Conservation (phyloP, 352 stramenopile genomes). For the Globisporangium barbulae region DNA sequence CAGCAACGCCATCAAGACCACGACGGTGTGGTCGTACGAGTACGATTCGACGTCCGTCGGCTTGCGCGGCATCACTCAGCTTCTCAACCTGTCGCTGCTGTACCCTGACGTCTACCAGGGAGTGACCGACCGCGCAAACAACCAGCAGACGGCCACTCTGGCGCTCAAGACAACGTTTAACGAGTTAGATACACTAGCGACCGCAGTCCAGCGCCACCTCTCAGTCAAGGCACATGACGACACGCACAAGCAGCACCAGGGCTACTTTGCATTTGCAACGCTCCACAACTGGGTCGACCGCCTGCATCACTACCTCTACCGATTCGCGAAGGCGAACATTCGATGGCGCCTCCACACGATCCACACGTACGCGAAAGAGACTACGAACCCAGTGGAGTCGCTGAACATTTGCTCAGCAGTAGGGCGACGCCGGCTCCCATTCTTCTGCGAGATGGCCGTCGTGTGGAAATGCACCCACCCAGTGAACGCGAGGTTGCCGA, state of each 20-base stretch:
- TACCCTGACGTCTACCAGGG: slow-evolving; percentile 8
- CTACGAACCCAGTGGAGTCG: background rate
- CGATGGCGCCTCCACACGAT: slow-evolving; percentile 21
- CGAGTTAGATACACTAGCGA: slow-evolving; percentile 35
- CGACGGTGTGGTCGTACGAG: slow-evolving; percentile 31
- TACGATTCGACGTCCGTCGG: slow-evolving; percentile 34
- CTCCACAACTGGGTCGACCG: slow-evolving; percentile 32
- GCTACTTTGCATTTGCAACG: slow-evolving; percentile 17
- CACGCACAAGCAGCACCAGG: background rate
- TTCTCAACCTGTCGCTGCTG: slow-evolving; percentile 23
- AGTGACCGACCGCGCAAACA: slow-evolving; percentile 2
- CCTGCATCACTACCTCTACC: slow-evolving; percentile 26
- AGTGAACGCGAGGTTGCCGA: slow-evolving; percentile 7
- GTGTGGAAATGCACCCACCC: slow-evolving; percentile 12
- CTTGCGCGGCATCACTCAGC: slow-evolving; percentile 21
- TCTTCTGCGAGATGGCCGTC: slow-evolving; percentile 18
- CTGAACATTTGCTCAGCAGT: slow-evolving; percentile 18
- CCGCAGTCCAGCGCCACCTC: slow-evolving; percentile 10
- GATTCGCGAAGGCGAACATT: slow-evolving; percentile 14
- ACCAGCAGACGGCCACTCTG: slow-evolving; percentile 14
- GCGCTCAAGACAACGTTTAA: slow-evolving; percentile 24
- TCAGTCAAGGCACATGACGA: background rate
- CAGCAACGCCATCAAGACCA: slow-evolving; percentile 8
- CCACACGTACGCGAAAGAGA: slow-evolving; percentile 14
- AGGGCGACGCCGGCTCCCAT: background rate